Base-by-base conservation (phyloP, 164 flowering plant species). In the Macadamia tetraphylla region DNA sequence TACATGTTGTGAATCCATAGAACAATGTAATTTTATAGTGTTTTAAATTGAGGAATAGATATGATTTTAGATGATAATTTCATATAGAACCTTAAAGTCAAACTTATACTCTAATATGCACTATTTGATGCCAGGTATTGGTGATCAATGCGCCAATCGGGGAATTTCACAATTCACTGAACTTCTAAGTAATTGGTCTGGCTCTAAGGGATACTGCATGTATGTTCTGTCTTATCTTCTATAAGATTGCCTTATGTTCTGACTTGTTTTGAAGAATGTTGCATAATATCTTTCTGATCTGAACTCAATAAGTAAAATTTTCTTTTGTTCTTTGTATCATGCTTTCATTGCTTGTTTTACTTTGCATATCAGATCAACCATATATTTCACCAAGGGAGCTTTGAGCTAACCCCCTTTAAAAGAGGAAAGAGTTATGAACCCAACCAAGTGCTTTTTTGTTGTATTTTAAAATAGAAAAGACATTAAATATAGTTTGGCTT, bases 201-300 rank as follows among this genome's bases (percentile, higher is more conserved):
- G 81, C 15, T 80, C 88, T 74, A 32, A 80, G 71, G 98, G 98
- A 69, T 79, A 77, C 77, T 92, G 96, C 88, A 23, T 92, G 96
- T 92, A 87, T 71, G 86, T 18, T 46, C 17, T 53, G 9, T 46
- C 51, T 35, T 35, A 46, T 9, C 13, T 46, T 8, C 6, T 43
- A 9, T 43, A 46, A 46, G 51, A 46, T 46, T 46, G 51, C 51
- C 1, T 46, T 8, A 8, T 46, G 9, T 46, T 53, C 15, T 11
- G 6, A 4, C 18, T 4, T 53, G 57, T 53, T 53, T 6, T 13
- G 13, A 17, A 53, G 17, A 53, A 14, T 53, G 57, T 53, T 53
- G 57, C 57, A 12, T 17, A 53, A 3, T 53, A 17, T 53, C 0
- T 53, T 1, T 53, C 57, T 53, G 57, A 14, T 53, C 57, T 53